Conservation (phyloP, 169 alveolate genomes). For the Plasmodium gallinaceum region DNA sequence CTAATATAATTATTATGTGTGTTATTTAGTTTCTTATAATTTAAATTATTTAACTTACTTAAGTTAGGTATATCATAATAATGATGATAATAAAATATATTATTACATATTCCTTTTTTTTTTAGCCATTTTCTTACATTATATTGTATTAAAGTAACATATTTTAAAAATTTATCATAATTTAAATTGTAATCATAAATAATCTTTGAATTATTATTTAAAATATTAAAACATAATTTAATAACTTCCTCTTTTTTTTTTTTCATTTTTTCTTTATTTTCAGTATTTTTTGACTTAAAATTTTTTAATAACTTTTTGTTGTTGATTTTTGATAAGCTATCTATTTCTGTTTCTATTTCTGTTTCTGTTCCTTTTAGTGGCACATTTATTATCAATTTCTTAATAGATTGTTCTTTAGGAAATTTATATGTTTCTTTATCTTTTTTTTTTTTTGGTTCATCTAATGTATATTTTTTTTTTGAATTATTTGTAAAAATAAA, state of each 20-base stretch:
- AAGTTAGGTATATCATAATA: neutral
- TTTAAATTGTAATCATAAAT: slow-evolving; percentile 26
- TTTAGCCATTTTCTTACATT: slow-evolving; percentile 37
- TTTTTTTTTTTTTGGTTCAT: neutral
- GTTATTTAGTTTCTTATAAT: neutral
- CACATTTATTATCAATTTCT: neutral
- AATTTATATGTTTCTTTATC: neutral
- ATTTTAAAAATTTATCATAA: slow-evolving; percentile 17
- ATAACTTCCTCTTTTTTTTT: slow-evolving; percentile 16
- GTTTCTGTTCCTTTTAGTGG: slow-evolving; percentile 2
- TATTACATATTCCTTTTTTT: slow-evolving; percentile 15
- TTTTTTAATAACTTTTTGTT: neutral
- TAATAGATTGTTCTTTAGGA: neutral
- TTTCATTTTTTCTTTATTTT: neutral
- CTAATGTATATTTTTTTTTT: neutral
- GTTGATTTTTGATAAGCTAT: neutral
- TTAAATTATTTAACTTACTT: neutral
- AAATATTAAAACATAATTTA: slow-evolving; percentile 22
- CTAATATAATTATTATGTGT: too few species aligned
- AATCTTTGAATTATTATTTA: slow-evolving; percentile 24
- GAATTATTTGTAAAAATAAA: neutral
- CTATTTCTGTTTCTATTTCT: slow-evolving; percentile 6
- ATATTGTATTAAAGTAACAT: slow-evolving; percentile 34
- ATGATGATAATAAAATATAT: neutral
- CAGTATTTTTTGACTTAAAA: neutral